Base-by-base conservation (phyloP, 306 rosid genomes). In the Quercus suber region DNA sequence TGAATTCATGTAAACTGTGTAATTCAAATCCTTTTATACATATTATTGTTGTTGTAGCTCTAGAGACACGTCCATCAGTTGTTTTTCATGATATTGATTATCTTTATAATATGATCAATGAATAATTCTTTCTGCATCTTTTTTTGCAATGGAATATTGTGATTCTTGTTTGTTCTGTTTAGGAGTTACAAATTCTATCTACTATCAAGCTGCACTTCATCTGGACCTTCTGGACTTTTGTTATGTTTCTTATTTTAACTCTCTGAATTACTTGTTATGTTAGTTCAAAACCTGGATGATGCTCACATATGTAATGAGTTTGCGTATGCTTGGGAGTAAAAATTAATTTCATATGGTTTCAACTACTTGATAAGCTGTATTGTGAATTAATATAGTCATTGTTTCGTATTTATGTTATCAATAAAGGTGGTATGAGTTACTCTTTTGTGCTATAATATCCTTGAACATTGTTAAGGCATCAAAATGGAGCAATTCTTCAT, bases 1-100 rank as follows among this genome's bases (percentile, higher is more conserved):
- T 0, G 97, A 92, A 73, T 94, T 90, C 83, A 85, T 92, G 23
- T 94, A 89, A 80, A 78, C 53, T 82, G 75, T 82, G 75, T 53
- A 74, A 45, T 63, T 31, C 27, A 13, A 63, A 80, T 30, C 21
- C 72, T 57, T 65, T 73, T 13, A 37, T 60, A 33, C 43, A 45
- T 80, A 63, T 7, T 12, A 27, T 41, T 65, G 27, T 79, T 17
- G 20, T 79, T 17, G 33, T 73, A 73, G 68, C 81, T 69, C 55
- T 35, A 10, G 20, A 57, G 12, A 28, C 43, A 69, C 76, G 65
- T 74, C 74, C 27, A 72, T 82, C 27, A 55, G 81, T 70, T 31
- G 51, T 15, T 20, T 73, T 57, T 31, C 28, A 15, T 64, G 6
- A 17, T 45, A 14, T 30, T 49, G 4, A 3, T 8, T 28, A 45